A percentile compares a stretch with the other conserved stretches of the same genome.
These are phyloP conservation scores for Clarireedia hainanense DNA, from an alignment of 2,329 filamentous ascomycete genomes.

Conservation along the genomic window DNA sequence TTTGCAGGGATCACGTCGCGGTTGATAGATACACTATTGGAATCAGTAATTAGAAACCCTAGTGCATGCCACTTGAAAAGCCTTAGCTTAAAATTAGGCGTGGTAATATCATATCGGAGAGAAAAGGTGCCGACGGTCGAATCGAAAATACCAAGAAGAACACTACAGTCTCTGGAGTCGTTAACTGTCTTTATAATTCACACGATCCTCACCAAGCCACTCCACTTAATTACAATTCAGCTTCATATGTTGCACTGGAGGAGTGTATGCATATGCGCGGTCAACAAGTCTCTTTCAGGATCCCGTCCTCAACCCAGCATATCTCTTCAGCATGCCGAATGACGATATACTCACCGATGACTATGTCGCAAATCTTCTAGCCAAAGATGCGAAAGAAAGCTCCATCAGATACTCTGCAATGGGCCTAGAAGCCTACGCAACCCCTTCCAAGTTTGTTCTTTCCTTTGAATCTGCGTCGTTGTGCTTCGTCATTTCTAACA, in stretches of 20 bases:
- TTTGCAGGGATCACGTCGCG: background rate
- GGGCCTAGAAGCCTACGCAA: conserved; percentile 61
- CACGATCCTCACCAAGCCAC: too few relatives aligned
- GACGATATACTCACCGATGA: conserved; percentile 54
- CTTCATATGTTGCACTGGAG: too few relatives aligned
- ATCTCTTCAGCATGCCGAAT: background rate
- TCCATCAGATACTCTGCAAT: conserved; percentile 67
- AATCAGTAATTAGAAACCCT: background rate
- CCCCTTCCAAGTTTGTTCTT: conserved; percentile 30
- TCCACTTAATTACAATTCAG: too few relatives aligned
- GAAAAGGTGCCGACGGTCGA: too few relatives aligned
- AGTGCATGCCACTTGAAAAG: too few relatives aligned
- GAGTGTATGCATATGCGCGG: too few relatives aligned
- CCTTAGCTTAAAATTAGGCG: too few relatives aligned
- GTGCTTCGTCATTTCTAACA: conserved; percentile 6
- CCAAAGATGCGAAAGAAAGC: conserved; percentile 68
- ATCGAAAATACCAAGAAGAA: too few relatives aligned
- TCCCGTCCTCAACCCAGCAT: background rate
- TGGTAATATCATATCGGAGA: too few relatives aligned
- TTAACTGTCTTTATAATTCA: too few relatives aligned
- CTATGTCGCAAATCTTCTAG: conserved; percentile 72
- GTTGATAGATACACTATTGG: background rate
- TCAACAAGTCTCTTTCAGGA: background rate
- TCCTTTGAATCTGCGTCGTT: background rate
- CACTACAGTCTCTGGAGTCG: too few relatives aligned